A percentile compares a stretch with the other conserved stretches of the same genome.
phyloP scores from a whole-genome alignment of 805 yeast genomes.

The Ogataea wickerhamii region DNA sequence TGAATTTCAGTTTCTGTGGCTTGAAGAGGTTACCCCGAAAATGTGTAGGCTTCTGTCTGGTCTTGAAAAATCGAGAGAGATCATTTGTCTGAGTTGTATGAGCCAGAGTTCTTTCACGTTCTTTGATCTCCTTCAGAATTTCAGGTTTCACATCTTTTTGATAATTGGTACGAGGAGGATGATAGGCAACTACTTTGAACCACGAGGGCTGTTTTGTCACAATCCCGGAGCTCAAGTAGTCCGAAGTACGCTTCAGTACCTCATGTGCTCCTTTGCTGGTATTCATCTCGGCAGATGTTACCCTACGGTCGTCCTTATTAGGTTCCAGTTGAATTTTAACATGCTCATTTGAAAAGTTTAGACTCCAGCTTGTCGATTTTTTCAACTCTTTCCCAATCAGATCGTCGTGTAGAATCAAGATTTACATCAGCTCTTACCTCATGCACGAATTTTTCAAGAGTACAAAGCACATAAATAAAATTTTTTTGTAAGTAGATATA shows the following conservation, averaged over 20 bases:
- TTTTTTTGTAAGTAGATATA: too few relatives aligned
- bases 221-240: constrained; percentile 67
- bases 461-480: too few relatives aligned
- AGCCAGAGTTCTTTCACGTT: constrained; percentile 14
- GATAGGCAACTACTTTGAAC: constrained; percentile 78
- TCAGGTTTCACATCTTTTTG: constrained; percentile 41
- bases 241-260: constrained; percentile 78
- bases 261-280: constrained; percentile 71
- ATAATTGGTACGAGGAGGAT: constrained; percentile 74
- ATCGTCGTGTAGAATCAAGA: too few relatives aligned
- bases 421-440: too few relatives aligned
- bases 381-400: too few relatives aligned
- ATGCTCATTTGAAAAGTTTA: too few relatives aligned
- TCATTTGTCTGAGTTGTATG: constrained; percentile 11
- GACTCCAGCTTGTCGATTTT: too few relatives aligned
- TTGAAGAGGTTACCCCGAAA: constrained; percentile 42
- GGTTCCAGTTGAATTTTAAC: too few relatives aligned
- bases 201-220: constrained; percentile 76
- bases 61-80: constrained; percentile 36
- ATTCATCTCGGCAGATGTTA: too few relatives aligned
- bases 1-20: constrained; percentile 51
- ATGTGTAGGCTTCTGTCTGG: constrained; percentile 41
- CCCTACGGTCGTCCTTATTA: too few relatives aligned
- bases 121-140: constrained; percentile 22
- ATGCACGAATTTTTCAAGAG: too few relatives aligned